A percentile compares a stretch with the other conserved stretches of the same genome.
Evolutionary conservation across 2,329 filamentous ascomycete species (phyloP).

Genomic region (Fusarium sp.): DNA sequence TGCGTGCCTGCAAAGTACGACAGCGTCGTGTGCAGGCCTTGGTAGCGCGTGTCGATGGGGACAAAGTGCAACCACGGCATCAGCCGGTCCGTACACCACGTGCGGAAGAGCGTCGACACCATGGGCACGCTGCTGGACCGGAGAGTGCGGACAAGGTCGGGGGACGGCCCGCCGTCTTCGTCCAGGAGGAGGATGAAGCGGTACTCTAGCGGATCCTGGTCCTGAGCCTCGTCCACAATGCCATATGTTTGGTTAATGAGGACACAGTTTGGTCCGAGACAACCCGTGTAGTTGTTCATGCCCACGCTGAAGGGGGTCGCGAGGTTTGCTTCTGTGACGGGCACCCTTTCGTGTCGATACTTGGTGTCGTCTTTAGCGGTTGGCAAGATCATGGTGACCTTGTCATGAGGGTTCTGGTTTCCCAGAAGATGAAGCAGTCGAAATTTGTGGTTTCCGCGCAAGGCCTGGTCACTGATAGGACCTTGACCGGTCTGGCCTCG

Average conservation of each 20-base stretch:
- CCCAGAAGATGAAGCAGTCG: constrained; percentile 78
- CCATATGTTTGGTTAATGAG: constrained; percentile 48
- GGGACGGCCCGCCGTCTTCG: constrained; percentile 74
- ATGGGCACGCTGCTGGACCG: constrained; percentile 76
- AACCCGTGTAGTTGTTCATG: constrained; percentile 68
- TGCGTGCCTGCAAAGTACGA: constrained; percentile 77
- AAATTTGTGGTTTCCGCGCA: constrained; percentile 77
- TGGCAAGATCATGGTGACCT: constrained; percentile 69
- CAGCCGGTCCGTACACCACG: constrained; percentile 83
- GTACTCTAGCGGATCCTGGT: constrained; percentile 69
- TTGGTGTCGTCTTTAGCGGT: constrained; percentile 48
- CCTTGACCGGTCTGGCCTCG: constrained; percentile 74
- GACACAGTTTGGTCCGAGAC: constrained; percentile 59
- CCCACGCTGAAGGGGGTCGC: constrained; percentile 67
- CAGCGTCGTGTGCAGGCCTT: constrained; percentile 78
- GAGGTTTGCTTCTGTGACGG: constrained; percentile 64
- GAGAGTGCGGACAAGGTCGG: constrained; percentile 70
- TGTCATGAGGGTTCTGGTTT: constrained; percentile 63
- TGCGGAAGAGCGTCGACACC: constrained; percentile 77
- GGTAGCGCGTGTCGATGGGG: constrained; percentile 78
- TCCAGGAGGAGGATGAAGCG: constrained; percentile 81
- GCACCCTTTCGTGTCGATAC: constrained; percentile 68
- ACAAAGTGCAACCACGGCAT: constrained; percentile 85
- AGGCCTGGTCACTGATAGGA: constrained; percentile 60
- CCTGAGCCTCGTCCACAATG: constrained; percentile 51